Percentiles rank a stretch among this genome's conserved stretches.
These are phyloP conservation scores for Xylariaceae sp. DNA, from an alignment of 2,329 filamentous ascomycete genomes.

Conservation along the genomic window DNA sequence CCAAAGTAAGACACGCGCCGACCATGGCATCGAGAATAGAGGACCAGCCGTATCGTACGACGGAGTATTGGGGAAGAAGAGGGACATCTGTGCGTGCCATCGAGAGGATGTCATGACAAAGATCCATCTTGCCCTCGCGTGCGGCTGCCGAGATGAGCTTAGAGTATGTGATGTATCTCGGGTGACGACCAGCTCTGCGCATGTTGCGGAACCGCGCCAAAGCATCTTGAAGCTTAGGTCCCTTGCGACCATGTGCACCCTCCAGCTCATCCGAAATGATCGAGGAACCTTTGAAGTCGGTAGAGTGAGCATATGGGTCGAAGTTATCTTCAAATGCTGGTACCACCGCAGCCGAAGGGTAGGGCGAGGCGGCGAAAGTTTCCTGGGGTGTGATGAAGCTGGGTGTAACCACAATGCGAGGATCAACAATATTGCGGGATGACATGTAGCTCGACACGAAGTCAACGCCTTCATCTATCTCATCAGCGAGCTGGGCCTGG, in stretches of 20 bases:
- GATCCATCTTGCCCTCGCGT: conserved; percentile 74
- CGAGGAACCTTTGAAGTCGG: conserved; percentile 89
- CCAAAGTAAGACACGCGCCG: conserved; percentile 79
- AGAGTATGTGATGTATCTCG: conserved; percentile 92
- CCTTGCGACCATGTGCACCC: conserved; percentile 68
- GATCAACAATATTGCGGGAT: conserved; percentile 50
- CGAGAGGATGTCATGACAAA: conserved; percentile 80
- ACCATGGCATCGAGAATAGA: conserved; percentile 97
- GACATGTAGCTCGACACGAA: conserved; percentile 61
- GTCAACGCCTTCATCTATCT: conserved; percentile 83
- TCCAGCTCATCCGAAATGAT: conserved; percentile 88
- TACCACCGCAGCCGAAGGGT: conserved; percentile 51
- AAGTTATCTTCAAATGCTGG: conserved; percentile 74
- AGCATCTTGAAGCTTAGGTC: conserved; percentile 73
- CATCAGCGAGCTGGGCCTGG: conserved; percentile 61
- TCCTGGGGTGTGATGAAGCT: conserved; percentile 40
- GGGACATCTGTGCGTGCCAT: conserved; percentile 91
- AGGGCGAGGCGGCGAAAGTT: conserved; percentile 48
- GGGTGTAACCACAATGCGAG: conserved; percentile 49
- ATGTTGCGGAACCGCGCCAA: conserved; percentile 86
- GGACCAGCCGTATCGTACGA: conserved; percentile 92
- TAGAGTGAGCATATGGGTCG: conserved; percentile 86
- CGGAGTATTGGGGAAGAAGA: conserved; percentile 74
- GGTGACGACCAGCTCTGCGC: conserved; percentile 84
- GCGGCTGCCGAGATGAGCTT: conserved; percentile 91